Percentiles rank a stretch among this genome's conserved stretches.
phyloP scores from a whole-genome alignment of 306 rosid species.

The Gynostemma pentaphyllum region DNA sequence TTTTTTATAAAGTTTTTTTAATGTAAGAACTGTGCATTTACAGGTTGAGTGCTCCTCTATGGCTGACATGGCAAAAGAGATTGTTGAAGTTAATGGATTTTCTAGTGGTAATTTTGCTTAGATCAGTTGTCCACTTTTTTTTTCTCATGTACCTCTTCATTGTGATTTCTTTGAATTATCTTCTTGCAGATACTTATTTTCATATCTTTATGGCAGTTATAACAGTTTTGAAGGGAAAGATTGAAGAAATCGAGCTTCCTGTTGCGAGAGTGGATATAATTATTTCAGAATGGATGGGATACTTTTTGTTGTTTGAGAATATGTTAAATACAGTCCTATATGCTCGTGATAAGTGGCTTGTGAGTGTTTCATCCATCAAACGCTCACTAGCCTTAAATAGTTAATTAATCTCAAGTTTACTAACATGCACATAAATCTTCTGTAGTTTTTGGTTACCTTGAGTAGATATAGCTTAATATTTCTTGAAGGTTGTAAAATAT shows the following conservation, averaged over 20 bases:
- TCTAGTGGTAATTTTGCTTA: slow-evolving; percentile 46
- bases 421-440: background rate
- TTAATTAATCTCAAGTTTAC: background rate
- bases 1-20: background rate
- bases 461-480: background rate
- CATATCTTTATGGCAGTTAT: slow-evolving; percentile 39
- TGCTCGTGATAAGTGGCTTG: slow-evolving; percentile 99
- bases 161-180: background rate
- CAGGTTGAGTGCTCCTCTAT: slow-evolving; percentile 97
- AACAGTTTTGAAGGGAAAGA: slow-evolving; percentile 90
- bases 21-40: slow-evolving; percentile 3
- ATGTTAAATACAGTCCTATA: slow-evolving; percentile 85
- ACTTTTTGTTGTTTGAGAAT: slow-evolving; percentile 91
- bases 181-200: slow-evolving; percentile 13
- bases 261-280: slow-evolving; percentile 85
- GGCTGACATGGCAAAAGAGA: slow-evolving; percentile 97
- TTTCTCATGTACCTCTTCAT: background rate
- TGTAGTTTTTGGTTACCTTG: background rate
- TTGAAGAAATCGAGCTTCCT: slow-evolving; percentile 94
- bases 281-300: slow-evolving; percentile 99
- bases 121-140: background rate
- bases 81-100: slow-evolving; percentile 74
- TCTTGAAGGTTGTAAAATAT: no score
- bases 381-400: background rate
- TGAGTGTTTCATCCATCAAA: slow-evolving; percentile 25